Evolutionary conservation across 225 moss, liverwort and hornwort genomes (phyloP).

Genomic region (Climacium dendroides): DNA sequence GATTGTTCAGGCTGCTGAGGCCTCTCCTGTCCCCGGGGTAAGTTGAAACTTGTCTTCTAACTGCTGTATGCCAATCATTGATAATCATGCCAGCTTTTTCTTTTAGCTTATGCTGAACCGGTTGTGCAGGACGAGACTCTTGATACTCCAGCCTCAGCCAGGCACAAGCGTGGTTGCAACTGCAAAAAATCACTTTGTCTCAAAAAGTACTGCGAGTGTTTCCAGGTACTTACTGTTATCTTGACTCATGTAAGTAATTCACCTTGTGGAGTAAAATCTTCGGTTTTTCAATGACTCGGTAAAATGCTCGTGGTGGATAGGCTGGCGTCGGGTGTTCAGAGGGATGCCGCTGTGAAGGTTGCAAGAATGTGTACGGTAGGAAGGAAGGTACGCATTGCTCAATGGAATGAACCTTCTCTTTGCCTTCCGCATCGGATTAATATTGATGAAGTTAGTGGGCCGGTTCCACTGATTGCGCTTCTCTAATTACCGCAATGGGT

Average conservation of each 20-base stretch:
- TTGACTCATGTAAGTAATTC: neutral
- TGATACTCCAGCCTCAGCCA: conserved; percentile 79
- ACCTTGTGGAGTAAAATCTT: neutral
- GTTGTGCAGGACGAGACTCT: conserved; percentile 50
- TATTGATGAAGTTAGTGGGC: too few relatives aligned
- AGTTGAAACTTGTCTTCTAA: neutral
- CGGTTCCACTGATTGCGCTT: neutral
- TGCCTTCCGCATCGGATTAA: neutral
- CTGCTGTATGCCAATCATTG: neutral
- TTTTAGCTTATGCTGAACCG: neutral
- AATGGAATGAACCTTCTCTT: neutral
- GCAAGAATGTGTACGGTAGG: conserved; percentile 72
- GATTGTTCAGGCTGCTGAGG: conserved; percentile 67
- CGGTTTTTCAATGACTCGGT: neutral
- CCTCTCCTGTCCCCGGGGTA: conserved; percentile 64
- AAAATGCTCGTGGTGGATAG: conserved; percentile 10
- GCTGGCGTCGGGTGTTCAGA: conserved; percentile 97
- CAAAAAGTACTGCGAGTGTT: conserved; percentile 96
- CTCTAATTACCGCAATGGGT: neutral
- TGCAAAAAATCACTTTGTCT: conserved; percentile 95
- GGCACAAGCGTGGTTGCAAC: conserved; percentile 91
- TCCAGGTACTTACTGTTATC: conserved; percentile 43
- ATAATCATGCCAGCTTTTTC: neutral
- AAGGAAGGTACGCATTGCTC: conserved; percentile 57
- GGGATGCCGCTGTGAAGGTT: conserved; percentile 94